Conservation (phyloP, 1,284 basidiomycete genomes). For the Rhodotorula glutinis region DNA sequence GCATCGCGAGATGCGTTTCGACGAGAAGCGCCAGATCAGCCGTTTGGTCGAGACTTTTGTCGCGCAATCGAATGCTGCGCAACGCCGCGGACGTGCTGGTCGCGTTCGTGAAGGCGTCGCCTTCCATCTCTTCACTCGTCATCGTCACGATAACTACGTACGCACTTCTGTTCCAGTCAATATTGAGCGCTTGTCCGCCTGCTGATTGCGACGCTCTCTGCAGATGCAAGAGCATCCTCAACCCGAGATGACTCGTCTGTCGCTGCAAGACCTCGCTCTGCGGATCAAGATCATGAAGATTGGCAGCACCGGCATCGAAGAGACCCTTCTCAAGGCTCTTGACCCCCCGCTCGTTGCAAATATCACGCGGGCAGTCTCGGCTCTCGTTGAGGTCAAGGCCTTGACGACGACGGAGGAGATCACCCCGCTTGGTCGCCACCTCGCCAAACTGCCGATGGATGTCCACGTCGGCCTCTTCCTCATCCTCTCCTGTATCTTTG, state of each 20-base stretch:
- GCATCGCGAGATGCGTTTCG: conserved; percentile 88
- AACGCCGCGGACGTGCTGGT: conserved; percentile 85
- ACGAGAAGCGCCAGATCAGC: conserved; percentile 96
- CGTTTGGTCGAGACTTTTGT: conserved; percentile 89
- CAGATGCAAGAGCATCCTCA: conserved; percentile 88
- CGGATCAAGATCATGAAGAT: conserved; percentile 97
- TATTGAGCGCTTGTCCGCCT: neutral
- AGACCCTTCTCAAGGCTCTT: conserved; percentile 79
- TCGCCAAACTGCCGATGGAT: conserved; percentile 91
- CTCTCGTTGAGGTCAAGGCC: conserved; percentile 86
- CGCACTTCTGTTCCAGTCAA: conserved; percentile 12
- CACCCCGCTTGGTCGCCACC: conserved; percentile 85
- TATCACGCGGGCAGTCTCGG: conserved; percentile 84
- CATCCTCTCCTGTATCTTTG: conserved; percentile 77
- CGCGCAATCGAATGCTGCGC: conserved; percentile 88
- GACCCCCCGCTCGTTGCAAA: conserved; percentile 87
- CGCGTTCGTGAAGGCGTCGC: conserved; percentile 88
- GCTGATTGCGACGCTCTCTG: conserved; percentile 7
- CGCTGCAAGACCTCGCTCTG: conserved; percentile 88
- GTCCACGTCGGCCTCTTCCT: conserved; percentile 96
- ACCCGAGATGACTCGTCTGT: conserved; percentile 93
- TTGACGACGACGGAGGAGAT: conserved; percentile 85
- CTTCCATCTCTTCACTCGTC: conserved; percentile 93
- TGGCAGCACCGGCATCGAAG: conserved; percentile 75
- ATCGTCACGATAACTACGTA: conserved; percentile 68